phyloP scores from a whole-genome alignment of 164 flowering plant genomes.

The Dillenia suffruticosa region DNA sequence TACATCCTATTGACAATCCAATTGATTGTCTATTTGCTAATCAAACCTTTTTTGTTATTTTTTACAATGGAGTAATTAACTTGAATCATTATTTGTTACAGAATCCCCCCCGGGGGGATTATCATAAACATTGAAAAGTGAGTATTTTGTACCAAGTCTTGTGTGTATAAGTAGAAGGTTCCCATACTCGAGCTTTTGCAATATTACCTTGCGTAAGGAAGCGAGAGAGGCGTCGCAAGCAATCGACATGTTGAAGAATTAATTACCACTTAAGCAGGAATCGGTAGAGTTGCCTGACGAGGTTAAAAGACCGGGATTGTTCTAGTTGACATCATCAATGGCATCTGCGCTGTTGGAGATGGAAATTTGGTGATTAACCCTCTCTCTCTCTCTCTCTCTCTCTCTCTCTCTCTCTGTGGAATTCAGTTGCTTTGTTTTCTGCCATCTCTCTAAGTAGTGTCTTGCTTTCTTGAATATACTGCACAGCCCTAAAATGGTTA shows the following conservation, averaged over 20 bases:
- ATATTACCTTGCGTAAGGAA: background rate
- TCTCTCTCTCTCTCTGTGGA: conserved; percentile 1
- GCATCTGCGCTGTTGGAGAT: conserved; percentile 70
- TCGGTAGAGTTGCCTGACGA: conserved; percentile 31
- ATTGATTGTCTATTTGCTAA: too few relatives aligned
- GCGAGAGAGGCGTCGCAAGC: conserved; percentile 12
- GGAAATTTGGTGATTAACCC: conserved; percentile 42
- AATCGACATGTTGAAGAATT: conserved; percentile 36
- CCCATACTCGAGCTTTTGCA: too few relatives aligned
- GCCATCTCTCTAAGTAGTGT: background rate
- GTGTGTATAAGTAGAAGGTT: too few relatives aligned
- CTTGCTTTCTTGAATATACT: background rate
- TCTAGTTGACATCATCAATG: conserved; percentile 60
- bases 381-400: background rate
- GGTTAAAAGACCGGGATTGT: conserved; percentile 36
- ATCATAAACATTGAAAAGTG: too few relatives aligned
- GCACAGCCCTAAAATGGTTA: conserved; percentile 33
- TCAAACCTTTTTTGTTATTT: too few relatives aligned
- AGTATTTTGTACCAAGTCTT: too few relatives aligned
- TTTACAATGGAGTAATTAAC: too few relatives aligned
- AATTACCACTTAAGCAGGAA: conserved; percentile 46
- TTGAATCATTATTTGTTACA: too few relatives aligned
- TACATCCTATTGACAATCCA: too few relatives aligned
- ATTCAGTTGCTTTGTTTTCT: conserved; percentile 15
- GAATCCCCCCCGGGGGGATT: too few relatives aligned